phyloP scores from a whole-genome alignment of 257 asterid species.

The Anisodus tanguticus region DNA sequence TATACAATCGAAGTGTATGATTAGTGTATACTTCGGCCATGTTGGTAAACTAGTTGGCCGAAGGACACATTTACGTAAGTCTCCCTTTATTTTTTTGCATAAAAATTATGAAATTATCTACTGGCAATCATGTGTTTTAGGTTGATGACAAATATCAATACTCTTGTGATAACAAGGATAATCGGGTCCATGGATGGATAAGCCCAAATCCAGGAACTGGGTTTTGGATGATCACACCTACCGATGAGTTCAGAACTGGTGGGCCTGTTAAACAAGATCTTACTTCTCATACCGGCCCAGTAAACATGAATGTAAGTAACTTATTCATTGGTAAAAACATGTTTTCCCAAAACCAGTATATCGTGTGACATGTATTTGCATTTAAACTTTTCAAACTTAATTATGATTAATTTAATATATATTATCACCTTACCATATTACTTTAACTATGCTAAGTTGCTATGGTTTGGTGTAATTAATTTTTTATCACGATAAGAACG shows the following conservation, averaged over 20 bases:
- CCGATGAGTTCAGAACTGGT: slow-evolving; percentile 75
- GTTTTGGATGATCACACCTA: slow-evolving; percentile 85
- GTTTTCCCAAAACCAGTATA: neutral
- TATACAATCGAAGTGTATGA: too few relatives aligned
- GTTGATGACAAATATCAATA: slow-evolving; percentile 95
- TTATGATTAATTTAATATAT: too few relatives aligned
- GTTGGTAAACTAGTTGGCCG: too few relatives aligned
- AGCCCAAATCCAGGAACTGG: slow-evolving; percentile 58
- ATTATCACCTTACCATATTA: too few relatives aligned
- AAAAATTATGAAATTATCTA: neutral
- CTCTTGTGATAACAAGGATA: slow-evolving; percentile 75
- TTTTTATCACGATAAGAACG: too few relatives aligned
- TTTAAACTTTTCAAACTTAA: neutral
- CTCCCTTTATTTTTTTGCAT: too few relatives aligned
- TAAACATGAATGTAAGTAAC: slow-evolving; percentile 64
- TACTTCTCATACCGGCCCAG: slow-evolving; percentile 90
- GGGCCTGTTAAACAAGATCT: slow-evolving; percentile 97
- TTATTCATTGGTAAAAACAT: neutral
- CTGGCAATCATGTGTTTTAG: slow-evolving; percentile 32
- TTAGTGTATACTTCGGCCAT: too few relatives aligned
- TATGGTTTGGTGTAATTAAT: too few relatives aligned
- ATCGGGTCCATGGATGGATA: slow-evolving; percentile 88
- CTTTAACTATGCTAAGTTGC: too few relatives aligned
- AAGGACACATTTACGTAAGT: too few relatives aligned
- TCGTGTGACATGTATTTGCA: neutral